A percentile compares a stretch with the other conserved stretches of the same genome.
Evolutionary conservation across 495 filamentous ascomycete species (phyloP).

Genomic region (Penicillium cinerascens): DNA sequence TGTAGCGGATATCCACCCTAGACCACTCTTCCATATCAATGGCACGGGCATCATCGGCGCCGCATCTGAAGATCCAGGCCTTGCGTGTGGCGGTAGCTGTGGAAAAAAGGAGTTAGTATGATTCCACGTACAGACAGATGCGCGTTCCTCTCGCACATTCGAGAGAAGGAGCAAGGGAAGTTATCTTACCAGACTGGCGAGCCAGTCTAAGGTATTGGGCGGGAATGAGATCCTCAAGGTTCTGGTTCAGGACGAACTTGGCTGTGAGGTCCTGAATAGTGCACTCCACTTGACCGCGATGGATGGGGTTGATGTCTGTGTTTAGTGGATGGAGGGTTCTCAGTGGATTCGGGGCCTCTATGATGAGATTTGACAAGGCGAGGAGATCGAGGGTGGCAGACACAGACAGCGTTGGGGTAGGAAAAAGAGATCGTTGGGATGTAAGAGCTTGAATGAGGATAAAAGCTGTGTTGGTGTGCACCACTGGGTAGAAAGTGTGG

Average conservation of each 20-base stretch:
- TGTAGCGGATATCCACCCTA: conserved; percentile 26
- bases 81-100: conserved; percentile 19
- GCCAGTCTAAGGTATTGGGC: conserved; percentile 19
- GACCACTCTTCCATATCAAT: conserved; percentile 25
- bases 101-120: neutral
- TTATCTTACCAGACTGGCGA: conserved; percentile 1
- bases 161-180: neutral
- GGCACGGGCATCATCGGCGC: conserved; percentile 13
- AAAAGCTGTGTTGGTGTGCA: no score
- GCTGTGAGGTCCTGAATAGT: conserved; percentile 23
- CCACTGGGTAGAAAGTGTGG: no score
- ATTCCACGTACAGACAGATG: no score
- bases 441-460: no score
- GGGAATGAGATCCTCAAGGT: conserved; percentile 24
- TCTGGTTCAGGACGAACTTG: conserved; percentile 20
- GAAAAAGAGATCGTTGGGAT: no score
- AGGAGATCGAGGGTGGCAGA: neutral
- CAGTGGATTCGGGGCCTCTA: neutral
- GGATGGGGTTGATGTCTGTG: neutral
- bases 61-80: conserved; percentile 27
- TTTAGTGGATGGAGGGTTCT: neutral
- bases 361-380: neutral
- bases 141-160: neutral
- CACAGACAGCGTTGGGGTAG: neutral
- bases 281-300: neutral